Base-by-base conservation (phyloP, 225 moss, liverwort and hornwort species). In the Lunularia cruciata region DNA sequence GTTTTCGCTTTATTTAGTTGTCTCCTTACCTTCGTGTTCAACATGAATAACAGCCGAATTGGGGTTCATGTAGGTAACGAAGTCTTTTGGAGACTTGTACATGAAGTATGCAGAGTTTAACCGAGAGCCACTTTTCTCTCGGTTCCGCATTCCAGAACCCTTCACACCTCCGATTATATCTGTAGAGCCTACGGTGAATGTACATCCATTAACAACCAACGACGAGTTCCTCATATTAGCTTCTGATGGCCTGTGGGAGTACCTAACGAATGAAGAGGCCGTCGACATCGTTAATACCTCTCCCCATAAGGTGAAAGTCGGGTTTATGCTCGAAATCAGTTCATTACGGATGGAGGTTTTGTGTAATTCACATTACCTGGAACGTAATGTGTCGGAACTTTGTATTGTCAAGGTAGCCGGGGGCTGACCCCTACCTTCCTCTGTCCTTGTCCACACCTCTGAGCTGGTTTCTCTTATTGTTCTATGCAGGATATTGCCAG, bases 171-270 rank as follows among this genome's bases (percentile, higher is more conserved):
- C 80, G 14, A 76, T 81, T 54, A 72, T 81, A 72, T 81, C 80
- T 8, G 75, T 75, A 49, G 80, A 76, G 39, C 80, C 80, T 53
- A 72, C 80, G 1, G 80, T 81, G 27, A 58, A 46, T 19, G 68
- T 81, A 35, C 80, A 72, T 35, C 57, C 23, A 19, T 72, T 73
- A n/a, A 54, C 72, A n/a, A 42, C 68, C 23, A 61, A 34, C 60
- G 80, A 81, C 51, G 72, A 81, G 80, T 75, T 81, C 34, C 76
- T 81, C n/a, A 81, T 81, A 4, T 36, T 81, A 45, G 80, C 80
- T 54, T 81, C 80, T 39, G 80, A 81, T 58, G 80, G 80, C 46
- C 47, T 81, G 12, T 81, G 80, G 80, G 80, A 81, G 46, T 76
- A 81, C 43, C 33, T 81, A 11, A 62, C 61, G 35, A 81, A 81